Base-by-base conservation (phyloP, 805 yeast genomes). In the Starmerella scarabaei region DNA sequence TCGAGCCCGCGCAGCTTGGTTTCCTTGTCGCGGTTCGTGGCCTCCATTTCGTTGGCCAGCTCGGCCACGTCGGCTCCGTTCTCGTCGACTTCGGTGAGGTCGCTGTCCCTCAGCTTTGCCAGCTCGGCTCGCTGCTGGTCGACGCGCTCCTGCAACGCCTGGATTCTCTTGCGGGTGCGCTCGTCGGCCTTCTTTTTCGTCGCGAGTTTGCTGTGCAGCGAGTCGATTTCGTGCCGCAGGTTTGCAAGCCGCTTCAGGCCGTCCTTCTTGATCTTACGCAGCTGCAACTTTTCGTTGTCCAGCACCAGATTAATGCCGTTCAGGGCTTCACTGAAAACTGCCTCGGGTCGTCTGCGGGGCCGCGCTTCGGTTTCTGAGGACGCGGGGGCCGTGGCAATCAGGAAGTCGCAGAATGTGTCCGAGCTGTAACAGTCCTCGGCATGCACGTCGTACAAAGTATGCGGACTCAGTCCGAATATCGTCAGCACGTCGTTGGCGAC, bases 161-260 rank as follows among this genome's bases (percentile, higher is more conserved):
- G 37, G 20, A 43, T 37, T 20, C 50, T 48, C 36, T 46, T 46
- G 30, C 42, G 41, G n/a, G 41, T 27, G 18, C 50, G 47, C 30
- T 46, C 50, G 38, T 46, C 50, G n/a, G 42, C 26, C 18, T 33
- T 29, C 15, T 38, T 43, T 33, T 43, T 43, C 18, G 44, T 12
- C 15, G 31, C 36, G 11, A 41, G 19, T 26, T 46, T 46, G 15
- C 36, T 24, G 14, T 17, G n/a, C 31, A 33, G 20, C 14, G 41
- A 23, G 11, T 43, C 50, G 20, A 36, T 41, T 19, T 46, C 50
- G 27, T 35, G 40, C 18, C 42, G 35, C 30, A 41, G 18, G 5
- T 18, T 21, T 4, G 43, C 32, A 21, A 40, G 38, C 33, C 31
- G 30, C 28, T 43, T 43, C 32, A 36, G 7, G 29, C 40, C n/a